phyloP scores from a whole-genome alignment of 129 eudicot genomes.

The Flaveria ramosissima region DNA sequence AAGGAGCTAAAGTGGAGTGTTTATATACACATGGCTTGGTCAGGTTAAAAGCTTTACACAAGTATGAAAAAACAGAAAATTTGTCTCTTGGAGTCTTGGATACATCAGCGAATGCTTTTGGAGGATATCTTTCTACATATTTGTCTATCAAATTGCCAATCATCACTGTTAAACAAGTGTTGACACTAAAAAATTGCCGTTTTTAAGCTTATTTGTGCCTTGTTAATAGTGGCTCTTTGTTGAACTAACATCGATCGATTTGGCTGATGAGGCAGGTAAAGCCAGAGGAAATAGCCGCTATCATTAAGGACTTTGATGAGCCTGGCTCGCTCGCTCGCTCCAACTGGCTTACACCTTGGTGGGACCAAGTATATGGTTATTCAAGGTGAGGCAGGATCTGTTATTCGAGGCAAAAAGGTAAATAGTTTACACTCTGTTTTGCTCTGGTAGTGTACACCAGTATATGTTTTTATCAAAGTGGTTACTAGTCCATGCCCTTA shows the following conservation, averaged over 20 bases:
- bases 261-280: slow-evolving; percentile 53
- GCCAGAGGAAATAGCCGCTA: slow-evolving; percentile 74
- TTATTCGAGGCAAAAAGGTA: slow-evolving; percentile 92
- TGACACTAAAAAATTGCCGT: not conserved
- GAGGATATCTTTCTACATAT: not conserved
- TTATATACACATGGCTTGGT: not conserved
- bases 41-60: not conserved
- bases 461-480: not conserved
- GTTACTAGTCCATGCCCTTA: not conserved
- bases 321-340: slow-evolving; percentile 93
- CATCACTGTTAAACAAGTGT: not conserved
- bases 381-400: slow-evolving; percentile 89
- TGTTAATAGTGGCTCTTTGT: not conserved
- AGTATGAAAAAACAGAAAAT: not conserved
- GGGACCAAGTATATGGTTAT: slow-evolving; percentile 91
- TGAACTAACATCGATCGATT: slow-evolving; percentile 17
- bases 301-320: slow-evolving; percentile 66
- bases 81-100: slow-evolving; percentile 4
- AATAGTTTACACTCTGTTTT: not conserved
- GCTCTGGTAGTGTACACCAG: not conserved
- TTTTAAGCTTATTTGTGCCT: not conserved
- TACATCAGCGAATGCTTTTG: not conserved
- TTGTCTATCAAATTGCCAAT: not conserved
- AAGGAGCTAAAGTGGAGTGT: slow-evolving; percentile 9
- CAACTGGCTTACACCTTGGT: slow-evolving; percentile 85